Percentiles rank a stretch among this genome's conserved stretches.
Conservation (phyloP, 306 rosid species). For the Trifolium subterraneum region DNA sequence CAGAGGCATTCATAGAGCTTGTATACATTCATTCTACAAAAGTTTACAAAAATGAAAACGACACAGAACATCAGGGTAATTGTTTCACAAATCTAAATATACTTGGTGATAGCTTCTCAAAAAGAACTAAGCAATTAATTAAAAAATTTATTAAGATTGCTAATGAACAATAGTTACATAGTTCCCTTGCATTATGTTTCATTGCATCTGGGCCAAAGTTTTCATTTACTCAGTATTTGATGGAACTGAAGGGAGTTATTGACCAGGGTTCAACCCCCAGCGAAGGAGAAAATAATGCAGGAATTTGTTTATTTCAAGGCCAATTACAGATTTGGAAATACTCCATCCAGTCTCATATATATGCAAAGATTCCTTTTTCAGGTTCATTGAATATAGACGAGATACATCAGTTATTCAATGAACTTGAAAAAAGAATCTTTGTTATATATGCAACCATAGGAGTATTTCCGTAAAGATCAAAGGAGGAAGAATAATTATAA, state of each 20-base stretch:
- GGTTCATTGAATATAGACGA: no score
- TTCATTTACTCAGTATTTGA: not conserved
- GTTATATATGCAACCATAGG: no score
- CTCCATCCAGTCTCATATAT: no score
- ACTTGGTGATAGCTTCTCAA: conserved; percentile 17
- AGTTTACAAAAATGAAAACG: not conserved
- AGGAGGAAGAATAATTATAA: not conserved
- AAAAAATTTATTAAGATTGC: not conserved
- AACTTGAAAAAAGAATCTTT: no score
- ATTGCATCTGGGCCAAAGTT: not conserved
- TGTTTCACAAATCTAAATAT: conserved; percentile 19
- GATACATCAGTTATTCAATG: no score
- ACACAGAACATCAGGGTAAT: not conserved
- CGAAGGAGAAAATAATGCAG: not conserved
- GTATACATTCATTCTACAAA: conserved; percentile 3
- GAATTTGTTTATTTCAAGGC: conserved; percentile 20
- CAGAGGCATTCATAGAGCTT: conserved; percentile 10
- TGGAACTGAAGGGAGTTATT: not conserved
- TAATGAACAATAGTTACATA: not conserved
- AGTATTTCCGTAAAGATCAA: not conserved
- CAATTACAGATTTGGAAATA: not conserved
- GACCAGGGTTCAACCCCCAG: not conserved
- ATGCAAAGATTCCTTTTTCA: no score
- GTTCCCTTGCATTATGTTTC: conserved; percentile 13
- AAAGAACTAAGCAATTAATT: conserved; percentile 15